A percentile compares a stretch with the other conserved stretches of the same genome.
Evolutionary conservation across 192 early-diverging fungal species (phyloP).

Genomic region (Umbelopsis ramanniana): DNA sequence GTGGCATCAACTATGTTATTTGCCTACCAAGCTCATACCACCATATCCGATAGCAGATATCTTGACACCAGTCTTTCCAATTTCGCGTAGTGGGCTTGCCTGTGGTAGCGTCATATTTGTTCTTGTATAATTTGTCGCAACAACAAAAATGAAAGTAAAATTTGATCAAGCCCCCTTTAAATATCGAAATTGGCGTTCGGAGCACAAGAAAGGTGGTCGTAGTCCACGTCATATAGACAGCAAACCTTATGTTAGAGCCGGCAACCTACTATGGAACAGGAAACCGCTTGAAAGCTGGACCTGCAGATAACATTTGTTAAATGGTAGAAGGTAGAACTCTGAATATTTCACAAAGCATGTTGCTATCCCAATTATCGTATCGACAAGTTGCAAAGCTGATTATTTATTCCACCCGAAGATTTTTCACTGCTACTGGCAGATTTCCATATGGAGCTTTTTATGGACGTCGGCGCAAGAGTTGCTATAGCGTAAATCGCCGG

Average conservation of each 20-base stretch:
- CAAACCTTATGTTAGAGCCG: conserved; percentile 17
- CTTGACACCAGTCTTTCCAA: conserved; percentile 44
- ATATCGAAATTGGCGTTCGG: neutral
- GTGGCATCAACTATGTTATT: conserved; percentile 50
- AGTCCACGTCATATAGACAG: conserved; percentile 5
- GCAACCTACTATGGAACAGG: conserved; percentile 1
- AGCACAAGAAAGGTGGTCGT: neutral
- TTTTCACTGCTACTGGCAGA: neutral
- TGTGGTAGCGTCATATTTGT: conserved; percentile 12
- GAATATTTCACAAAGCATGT: no score
- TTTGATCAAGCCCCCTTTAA: neutral
- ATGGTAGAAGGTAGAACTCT: no score
- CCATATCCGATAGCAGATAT: conserved; percentile 46
- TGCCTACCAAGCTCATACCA: conserved; percentile 39
- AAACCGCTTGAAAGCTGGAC: conserved; percentile 1
- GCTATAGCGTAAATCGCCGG: neutral
- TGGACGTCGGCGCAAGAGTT: conserved; percentile 5
- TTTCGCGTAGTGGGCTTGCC: conserved; percentile 29
- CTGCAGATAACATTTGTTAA: no score
- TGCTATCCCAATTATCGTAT: no score
- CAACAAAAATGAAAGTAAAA: neutral
- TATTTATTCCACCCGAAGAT: conserved; percentile 4
- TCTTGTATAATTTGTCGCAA: conserved; percentile 8
- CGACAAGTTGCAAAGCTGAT: no score
- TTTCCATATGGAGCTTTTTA: conserved; percentile 3